Conservation (phyloP, 2,329 filamentous ascomycete genomes). For the Trichophyton simii region DNA sequence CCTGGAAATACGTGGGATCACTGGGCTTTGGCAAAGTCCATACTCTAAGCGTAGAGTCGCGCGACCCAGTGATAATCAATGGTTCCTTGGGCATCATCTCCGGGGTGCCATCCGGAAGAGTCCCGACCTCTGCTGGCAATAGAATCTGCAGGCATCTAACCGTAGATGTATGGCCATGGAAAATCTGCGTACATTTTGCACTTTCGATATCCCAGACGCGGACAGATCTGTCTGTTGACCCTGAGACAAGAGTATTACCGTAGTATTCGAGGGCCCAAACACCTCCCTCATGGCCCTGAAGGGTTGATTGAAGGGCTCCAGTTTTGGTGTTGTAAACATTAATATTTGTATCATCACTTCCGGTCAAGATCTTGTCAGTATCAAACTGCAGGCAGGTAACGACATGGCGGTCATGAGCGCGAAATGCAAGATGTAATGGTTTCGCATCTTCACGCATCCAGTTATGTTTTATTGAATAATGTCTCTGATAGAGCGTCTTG, state of each 20-base stretch:
- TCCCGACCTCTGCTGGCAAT: constrained; percentile 68
- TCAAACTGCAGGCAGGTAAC: constrained; percentile 98
- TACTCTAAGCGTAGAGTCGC: constrained; percentile 84
- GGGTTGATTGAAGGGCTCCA: constrained; percentile 65
- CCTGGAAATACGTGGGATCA: constrained; percentile 67
- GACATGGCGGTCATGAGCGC: constrained; percentile 90
- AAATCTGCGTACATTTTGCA: constrained; percentile 84
- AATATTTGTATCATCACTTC: constrained; percentile 93
- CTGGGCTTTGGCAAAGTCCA: constrained; percentile 82
- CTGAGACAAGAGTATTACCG: constrained; percentile 87
- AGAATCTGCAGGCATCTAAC: constrained; percentile 92
- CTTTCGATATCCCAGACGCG: constrained; percentile 98
- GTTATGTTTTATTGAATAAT: constrained; percentile 76
- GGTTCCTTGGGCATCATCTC: constrained; percentile 91
- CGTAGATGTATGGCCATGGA: constrained; percentile 94
- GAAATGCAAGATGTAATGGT: constrained; percentile 85
- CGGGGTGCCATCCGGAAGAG: constrained; percentile 55
- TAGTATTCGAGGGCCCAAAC: constrained; percentile 97
- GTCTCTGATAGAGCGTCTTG: constrained; percentile 90
- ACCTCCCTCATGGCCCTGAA: constrained; percentile 89
- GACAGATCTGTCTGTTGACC: constrained; percentile 92
- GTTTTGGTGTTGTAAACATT: constrained; percentile 97
- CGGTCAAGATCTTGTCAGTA: constrained; percentile 93
- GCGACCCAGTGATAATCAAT: constrained; percentile 90
- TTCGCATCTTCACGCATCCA: constrained; percentile 79